A percentile compares a stretch with the other conserved stretches of the same genome.
These are phyloP conservation scores for Cladosporium sp. DNA, from an alignment of 2,329 filamentous ascomycete species.

Conservation along the genomic window DNA sequence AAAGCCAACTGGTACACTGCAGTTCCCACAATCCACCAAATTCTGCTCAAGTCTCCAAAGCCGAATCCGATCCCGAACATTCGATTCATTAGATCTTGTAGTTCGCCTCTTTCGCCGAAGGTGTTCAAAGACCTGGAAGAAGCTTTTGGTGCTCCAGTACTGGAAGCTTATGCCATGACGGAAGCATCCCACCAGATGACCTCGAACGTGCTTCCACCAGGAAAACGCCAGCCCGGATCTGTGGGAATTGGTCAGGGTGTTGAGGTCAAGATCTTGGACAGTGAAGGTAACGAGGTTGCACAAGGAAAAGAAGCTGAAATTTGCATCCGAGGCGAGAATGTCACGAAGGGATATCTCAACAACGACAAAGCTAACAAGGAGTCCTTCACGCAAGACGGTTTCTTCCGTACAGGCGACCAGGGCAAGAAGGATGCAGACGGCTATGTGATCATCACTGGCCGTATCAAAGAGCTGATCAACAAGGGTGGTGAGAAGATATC, in stretches of 20 bases:
- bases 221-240: slow-evolving; percentile 71
- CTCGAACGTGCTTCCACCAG: slow-evolving; percentile 58
- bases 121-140: slow-evolving; percentile 74
- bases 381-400: slow-evolving; percentile 69
- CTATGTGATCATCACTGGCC: slow-evolving; percentile 80
- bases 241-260: slow-evolving; percentile 82
- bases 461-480: slow-evolving; percentile 90
- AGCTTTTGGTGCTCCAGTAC: slow-evolving; percentile 70
- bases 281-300: slow-evolving; percentile 61
- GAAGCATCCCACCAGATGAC: slow-evolving; percentile 85
- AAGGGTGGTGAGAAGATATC: slow-evolving; percentile 88
- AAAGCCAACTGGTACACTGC: slow-evolving; percentile 88
- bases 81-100: slow-evolving; percentile 84
- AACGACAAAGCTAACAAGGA: slow-evolving; percentile 70
- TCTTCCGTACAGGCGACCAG: slow-evolving; percentile 85
- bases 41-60: slow-evolving; percentile 68
- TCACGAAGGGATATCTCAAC: slow-evolving; percentile 81
- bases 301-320: slow-evolving; percentile 74
- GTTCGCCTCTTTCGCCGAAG: slow-evolving; percentile 75
- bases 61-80: slow-evolving; percentile 67
- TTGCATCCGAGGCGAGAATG: slow-evolving; percentile 75
- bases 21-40: slow-evolving; percentile 89
- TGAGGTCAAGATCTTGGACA: slow-evolving; percentile 71
- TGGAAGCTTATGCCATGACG: slow-evolving; percentile 91
- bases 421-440: slow-evolving; percentile 75